Conservation (phyloP, 805 yeast species). For the Candida quercuum region DNA sequence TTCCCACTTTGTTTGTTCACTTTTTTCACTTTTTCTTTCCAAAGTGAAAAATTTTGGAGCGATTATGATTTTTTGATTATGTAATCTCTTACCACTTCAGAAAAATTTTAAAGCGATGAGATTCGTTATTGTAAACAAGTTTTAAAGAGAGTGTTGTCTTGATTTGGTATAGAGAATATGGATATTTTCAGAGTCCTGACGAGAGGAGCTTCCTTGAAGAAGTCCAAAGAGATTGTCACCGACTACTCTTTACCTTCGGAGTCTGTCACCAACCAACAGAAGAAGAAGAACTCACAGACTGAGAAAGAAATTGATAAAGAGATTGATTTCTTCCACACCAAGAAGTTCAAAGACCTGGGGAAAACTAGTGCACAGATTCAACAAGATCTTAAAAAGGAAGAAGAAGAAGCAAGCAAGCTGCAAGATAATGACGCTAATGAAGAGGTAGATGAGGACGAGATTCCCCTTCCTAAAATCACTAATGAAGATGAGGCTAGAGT, state of each 20-base stretch:
- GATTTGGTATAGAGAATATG: constrained; percentile 53
- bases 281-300: constrained; percentile 34
- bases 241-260: constrained; percentile 22
- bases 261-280: constrained; percentile 8
- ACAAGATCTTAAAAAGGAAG: constrained; percentile 24
- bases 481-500: constrained; percentile 53
- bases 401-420: constrained; percentile 9
- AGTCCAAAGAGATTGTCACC: constrained; percentile 32
- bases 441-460: constrained; percentile 15
- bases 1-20: not conserved
- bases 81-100: not conserved
- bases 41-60: not conserved
- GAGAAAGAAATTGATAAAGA: constrained; percentile 59
- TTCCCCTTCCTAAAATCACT: constrained; percentile 38
- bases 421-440: constrained; percentile 25
- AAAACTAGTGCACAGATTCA: constrained; percentile 22
- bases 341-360: constrained; percentile 26
- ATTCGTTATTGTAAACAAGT: too few relatives aligned
- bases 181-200: constrained; percentile 83
- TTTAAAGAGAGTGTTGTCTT: too few relatives aligned
- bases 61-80: not conserved
- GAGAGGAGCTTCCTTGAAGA: constrained; percentile 78
- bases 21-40: not conserved
- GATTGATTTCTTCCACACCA: constrained; percentile 76
- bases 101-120: constrained; percentile 9